phyloP scores from a whole-genome alignment of 768 basidiomycete species.

The Lentinus brumalis region DNA sequence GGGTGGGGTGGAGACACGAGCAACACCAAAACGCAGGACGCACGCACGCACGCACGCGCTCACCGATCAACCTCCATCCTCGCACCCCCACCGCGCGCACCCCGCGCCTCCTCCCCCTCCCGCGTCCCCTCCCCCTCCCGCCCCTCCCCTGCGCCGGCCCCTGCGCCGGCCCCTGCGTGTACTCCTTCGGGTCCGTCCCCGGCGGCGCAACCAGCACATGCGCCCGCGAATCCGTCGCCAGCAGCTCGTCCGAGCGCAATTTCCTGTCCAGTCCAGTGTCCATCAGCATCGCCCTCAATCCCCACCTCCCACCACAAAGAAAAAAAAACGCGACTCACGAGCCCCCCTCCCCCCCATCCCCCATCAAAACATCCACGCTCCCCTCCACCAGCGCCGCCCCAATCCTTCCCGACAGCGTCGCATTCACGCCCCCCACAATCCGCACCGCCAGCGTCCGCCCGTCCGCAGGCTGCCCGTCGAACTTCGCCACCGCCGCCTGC shows the following conservation, averaged over 20 bases:
- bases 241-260: conserved; percentile 81
- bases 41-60: background rate
- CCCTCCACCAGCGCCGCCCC: conserved; percentile 50
- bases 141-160: conserved; percentile 32
- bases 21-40: no score
- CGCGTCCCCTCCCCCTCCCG: conserved; percentile 34
- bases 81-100: conserved; percentile 35
- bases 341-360: conserved; percentile 39
- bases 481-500: conserved; percentile 67
- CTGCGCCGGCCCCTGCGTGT: conserved; percentile 40
- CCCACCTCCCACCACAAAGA: background rate
- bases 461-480: conserved; percentile 81
- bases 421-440: conserved; percentile 59
- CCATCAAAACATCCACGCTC: conserved; percentile 59
- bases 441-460: conserved; percentile 70
- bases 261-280: conserved; percentile 57
- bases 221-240: conserved; percentile 66
- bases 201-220: conserved; percentile 69
- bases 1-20: no score
- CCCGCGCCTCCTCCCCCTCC: conserved; percentile 37
- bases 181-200: conserved; percentile 57
- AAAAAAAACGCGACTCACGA: conserved; percentile 50
- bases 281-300: background rate
- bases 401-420: conserved; percentile 54
- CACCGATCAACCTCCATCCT: conserved; percentile 59